A percentile compares a stretch with the other conserved stretches of the same genome.
Evolutionary conservation across 2,329 filamentous ascomycete genomes (phyloP).

Genomic region (Fusarium bactridioides): DNA sequence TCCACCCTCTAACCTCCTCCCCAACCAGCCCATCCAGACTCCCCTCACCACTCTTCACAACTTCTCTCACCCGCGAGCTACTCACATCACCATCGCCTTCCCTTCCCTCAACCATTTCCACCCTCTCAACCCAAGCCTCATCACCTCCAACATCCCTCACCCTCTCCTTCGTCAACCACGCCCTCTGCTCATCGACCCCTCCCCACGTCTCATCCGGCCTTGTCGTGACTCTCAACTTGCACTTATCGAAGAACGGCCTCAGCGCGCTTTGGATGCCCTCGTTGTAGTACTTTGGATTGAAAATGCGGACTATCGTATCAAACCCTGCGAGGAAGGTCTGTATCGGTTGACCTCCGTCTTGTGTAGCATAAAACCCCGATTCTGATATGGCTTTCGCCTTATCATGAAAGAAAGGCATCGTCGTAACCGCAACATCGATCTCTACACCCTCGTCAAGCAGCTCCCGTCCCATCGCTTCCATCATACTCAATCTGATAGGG

Average conservation of each 20-base stretch:
- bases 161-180: conserved; percentile 58
- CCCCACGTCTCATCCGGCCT: conserved; percentile 70
- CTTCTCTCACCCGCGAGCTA: conserved; percentile 70
- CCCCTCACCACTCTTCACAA: conserved; percentile 59
- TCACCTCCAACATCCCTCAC: conserved; percentile 63
- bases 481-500: conserved; percentile 72
- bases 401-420: conserved; percentile 75
- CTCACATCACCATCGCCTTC: conserved; percentile 58
- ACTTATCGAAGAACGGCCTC: conserved; percentile 68
- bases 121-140: conserved; percentile 64
- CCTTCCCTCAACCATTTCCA: conserved; percentile 65
- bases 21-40: conserved; percentile 64
- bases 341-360: conserved; percentile 40
- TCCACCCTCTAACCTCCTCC: conserved; percentile 63
- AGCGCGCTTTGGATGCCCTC: conserved; percentile 61
- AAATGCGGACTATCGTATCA: conserved; percentile 77
- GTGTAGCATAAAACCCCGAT: conserved; percentile 51
- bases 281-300: conserved; percentile 75
- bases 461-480: conserved; percentile 72
- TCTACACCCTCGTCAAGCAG: conserved; percentile 47
- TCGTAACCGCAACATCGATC: conserved; percentile 75
- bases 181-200: conserved; percentile 48
- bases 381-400: conserved; percentile 69
- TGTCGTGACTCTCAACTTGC: conserved; percentile 70
- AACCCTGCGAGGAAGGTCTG: conserved; percentile 78